Base-by-base conservation (phyloP, 371 early-diverging fungal species). In the Mortierella sp. region DNA sequence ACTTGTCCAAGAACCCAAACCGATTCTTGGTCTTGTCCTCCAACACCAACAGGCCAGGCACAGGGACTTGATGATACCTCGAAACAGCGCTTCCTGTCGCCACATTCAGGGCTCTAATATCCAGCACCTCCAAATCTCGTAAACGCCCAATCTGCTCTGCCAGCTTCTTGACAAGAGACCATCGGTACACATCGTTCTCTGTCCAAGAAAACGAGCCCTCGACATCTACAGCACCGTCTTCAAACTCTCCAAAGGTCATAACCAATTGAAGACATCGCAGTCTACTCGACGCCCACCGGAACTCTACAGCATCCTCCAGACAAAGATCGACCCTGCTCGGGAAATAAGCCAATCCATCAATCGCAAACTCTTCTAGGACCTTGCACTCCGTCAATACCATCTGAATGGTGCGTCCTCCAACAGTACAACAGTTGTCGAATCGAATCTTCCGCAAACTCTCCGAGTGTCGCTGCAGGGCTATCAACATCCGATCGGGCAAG, bases 211-310 rank as follows among this genome's bases (percentile, higher is more conserved):
- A 21, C 19, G 37, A 37, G 21, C 40, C 64, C 1, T 64, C 37
- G 9, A 21, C 0, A 37, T 64, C 31, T 14, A 31, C 31, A 31
- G 11, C 13, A 24, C 37, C 37, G 5, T 10, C 21, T 19, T 37
- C 64, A 64, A 64, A 64, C 19, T 64, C 64, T 34, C 64, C 64
- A 64, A 64, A 64, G 37, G 64, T 37, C 64, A 64, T 64, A 16
- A 64, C 64, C 37, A 64, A 16, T 34, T 64, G 64, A 1, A 64
- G 34, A 6, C 16, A 37, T 37, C 64, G 64, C 37, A 64, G 16
- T 9, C 40, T 64, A 34, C 21, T 37, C 21, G 64, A 37, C 13
- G 9, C 64, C 64, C 64, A 64, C 64, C 34, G 34, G 24, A 37
- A 64, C 64, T 64, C 64, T 5, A 64, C 64, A 0, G 64, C 64